Conservation (phyloP, 2,329 filamentous ascomycete species). For the Calonectria henricotiae region DNA sequence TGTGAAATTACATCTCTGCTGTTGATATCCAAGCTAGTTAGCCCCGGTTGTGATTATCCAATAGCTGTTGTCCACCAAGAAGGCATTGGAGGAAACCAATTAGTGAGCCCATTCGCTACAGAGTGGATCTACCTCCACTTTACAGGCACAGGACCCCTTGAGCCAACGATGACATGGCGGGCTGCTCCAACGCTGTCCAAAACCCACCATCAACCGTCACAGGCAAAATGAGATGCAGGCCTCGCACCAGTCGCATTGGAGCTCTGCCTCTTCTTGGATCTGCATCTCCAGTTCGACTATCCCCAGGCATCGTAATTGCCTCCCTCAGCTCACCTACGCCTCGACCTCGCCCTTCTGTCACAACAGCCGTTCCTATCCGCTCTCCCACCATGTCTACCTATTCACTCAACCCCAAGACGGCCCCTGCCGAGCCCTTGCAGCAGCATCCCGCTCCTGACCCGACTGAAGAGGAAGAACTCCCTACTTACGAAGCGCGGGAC, state of each 20-base stretch:
- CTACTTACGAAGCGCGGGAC: conserved; percentile 55
- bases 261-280: background rate
- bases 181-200: background rate
- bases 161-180: background rate
- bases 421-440: background rate
- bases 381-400: background rate
- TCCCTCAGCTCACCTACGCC: background rate
- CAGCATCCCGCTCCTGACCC: background rate
- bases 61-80: too few relatives aligned
- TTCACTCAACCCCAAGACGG: background rate
- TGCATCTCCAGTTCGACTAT: background rate
- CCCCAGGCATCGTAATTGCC: background rate
- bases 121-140: background rate
- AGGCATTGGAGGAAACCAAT: too few relatives aligned
- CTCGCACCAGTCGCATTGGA: background rate
- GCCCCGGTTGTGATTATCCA: too few relatives aligned
- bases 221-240: background rate
- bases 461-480: conserved; percentile 60
- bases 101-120: background rate
- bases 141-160: background rate
- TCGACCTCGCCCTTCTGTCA: background rate
- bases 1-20: too few relatives aligned
- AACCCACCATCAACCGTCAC: too few relatives aligned
- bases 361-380: too few relatives aligned
- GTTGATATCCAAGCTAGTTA: too few relatives aligned